Percentiles rank a stretch among this genome's conserved stretches.
These are phyloP conservation scores for Iberis pinnata DNA, from an alignment of 345 rosid genomes.

Conservation along the genomic window DNA sequence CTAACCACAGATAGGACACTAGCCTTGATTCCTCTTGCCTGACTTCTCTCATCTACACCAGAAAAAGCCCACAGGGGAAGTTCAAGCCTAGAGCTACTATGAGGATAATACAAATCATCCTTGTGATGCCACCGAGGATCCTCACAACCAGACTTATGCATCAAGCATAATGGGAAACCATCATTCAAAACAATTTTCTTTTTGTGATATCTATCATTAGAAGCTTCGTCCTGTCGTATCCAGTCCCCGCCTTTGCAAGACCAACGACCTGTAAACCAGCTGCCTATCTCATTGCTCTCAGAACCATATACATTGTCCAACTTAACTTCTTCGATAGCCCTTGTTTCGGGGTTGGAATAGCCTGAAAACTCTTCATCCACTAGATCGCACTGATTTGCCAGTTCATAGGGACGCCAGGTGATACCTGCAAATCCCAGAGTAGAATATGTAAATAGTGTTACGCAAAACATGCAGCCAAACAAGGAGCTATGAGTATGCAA, in stretches of 20 bases:
- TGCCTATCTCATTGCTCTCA: conserved; percentile 40
- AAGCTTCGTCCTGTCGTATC: conserved; percentile 78
- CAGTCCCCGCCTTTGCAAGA: conserved; percentile 99
- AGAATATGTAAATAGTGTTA: conserved; percentile 14
- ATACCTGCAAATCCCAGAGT: conserved; percentile 39
- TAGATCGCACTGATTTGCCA: conserved; percentile 31
- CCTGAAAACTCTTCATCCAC: conserved; percentile 34
- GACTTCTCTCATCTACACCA: conserved; percentile 63
- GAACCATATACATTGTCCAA: conserved; percentile 37
- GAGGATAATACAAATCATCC: conserved; percentile 75
- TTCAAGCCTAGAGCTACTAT: conserved; percentile 74
- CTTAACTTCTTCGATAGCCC: conserved; percentile 37
- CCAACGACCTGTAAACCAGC: conserved; percentile 76
- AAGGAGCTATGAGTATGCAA: conserved; percentile 16
- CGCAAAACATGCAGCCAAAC: conserved; percentile 18
- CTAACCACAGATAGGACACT: conserved; percentile 70
- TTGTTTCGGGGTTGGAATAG: conserved; percentile 31
- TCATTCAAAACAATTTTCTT: conserved; percentile 81
- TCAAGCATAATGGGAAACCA: conserved; percentile 90
- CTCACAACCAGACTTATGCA: conserved; percentile 80
- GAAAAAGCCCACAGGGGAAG: conserved; percentile 92
- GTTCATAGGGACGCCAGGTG: conserved; percentile 34
- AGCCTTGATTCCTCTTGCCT: conserved; percentile 68
- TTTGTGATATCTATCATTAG: conserved; percentile 51
- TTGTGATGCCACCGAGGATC: conserved; percentile 91